Percentiles rank a stretch among this genome's conserved stretches.
phyloP scores from a whole-genome alignment of 2,329 filamentous ascomycete genomes.

The Talaromyces sp. region DNA sequence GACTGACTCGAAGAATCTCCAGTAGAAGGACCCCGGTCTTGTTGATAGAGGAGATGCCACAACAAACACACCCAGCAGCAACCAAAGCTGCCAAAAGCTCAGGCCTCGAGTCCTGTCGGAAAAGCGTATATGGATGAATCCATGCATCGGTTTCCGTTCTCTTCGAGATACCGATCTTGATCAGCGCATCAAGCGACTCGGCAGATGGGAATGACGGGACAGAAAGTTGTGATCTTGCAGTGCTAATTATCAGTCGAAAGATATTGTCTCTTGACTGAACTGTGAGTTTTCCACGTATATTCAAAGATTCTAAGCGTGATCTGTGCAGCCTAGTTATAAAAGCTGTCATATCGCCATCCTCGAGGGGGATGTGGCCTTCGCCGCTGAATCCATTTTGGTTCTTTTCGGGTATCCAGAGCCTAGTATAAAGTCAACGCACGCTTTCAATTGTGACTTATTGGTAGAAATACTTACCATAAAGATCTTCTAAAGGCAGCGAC shows the following conservation, averaged over 20 bases:
- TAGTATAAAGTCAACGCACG: not conserved
- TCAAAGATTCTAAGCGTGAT: not conserved
- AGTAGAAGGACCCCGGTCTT: not conserved
- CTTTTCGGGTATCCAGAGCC: not conserved
- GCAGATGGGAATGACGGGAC: not conserved
- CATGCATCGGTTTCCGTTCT: not conserved
- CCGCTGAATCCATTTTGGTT: not conserved
- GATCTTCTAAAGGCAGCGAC: not conserved
- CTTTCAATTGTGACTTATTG: no score
- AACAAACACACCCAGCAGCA: not conserved
- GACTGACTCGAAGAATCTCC: not conserved
- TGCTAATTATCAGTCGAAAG: not conserved
- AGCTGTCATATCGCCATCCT: not conserved
- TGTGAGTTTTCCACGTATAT: not conserved
- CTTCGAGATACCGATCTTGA: not conserved
- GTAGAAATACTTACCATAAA: not conserved
- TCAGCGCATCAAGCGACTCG: not conserved
- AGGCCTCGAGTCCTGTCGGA: not conserved
- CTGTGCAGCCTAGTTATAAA: not conserved
- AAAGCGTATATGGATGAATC: not conserved
- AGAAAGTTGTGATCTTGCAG: not conserved
- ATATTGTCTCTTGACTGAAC: not conserved
- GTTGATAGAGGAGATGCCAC: not conserved
- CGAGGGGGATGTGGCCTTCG: not conserved
- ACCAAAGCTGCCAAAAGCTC: not conserved